phyloP scores from a whole-genome alignment of 352 stramenopile species.

The Phytophthora citricola region DNA sequence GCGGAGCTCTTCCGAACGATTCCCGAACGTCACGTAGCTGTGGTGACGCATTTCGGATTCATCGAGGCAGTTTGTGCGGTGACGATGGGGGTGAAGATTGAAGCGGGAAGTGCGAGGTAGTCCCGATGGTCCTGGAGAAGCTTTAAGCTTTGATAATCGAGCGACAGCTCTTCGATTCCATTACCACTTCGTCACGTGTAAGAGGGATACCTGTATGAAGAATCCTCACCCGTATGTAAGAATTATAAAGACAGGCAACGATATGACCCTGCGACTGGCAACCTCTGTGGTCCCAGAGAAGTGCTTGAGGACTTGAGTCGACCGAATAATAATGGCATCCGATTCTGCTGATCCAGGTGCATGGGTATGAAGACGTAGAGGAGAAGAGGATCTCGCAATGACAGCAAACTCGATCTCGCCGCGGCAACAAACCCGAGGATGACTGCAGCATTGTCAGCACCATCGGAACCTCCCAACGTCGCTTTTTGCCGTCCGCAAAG shows the following conservation, averaged over 20 bases:
- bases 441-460: neutral
- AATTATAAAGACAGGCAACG: too few species aligned
- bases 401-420: neutral
- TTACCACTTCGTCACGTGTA: neutral
- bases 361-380: conserved; percentile 7
- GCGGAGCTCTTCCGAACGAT: conserved; percentile 56
- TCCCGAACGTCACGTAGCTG: conserved; percentile 59
- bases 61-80: conserved; percentile 64
- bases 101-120: conserved; percentile 54
- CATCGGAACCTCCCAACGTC: neutral
- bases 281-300: neutral
- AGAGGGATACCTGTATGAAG: neutral
- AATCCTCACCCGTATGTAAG: too few species aligned
- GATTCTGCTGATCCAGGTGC: conserved; percentile 1
- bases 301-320: neutral
- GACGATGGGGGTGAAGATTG: conserved; percentile 38
- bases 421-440: neutral
- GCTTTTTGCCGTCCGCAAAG: conserved; percentile 4
- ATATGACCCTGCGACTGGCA: too few species aligned
- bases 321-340: neutral
- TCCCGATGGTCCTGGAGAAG: conserved; percentile 51
- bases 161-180: neutral
- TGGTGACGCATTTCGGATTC: conserved; percentile 74
- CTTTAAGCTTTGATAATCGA: conserved; percentile 4
- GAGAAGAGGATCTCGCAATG: neutral